phyloP scores from a whole-genome alignment of 768 basidiomycete genomes.

The Termitomyces sp. region DNA sequence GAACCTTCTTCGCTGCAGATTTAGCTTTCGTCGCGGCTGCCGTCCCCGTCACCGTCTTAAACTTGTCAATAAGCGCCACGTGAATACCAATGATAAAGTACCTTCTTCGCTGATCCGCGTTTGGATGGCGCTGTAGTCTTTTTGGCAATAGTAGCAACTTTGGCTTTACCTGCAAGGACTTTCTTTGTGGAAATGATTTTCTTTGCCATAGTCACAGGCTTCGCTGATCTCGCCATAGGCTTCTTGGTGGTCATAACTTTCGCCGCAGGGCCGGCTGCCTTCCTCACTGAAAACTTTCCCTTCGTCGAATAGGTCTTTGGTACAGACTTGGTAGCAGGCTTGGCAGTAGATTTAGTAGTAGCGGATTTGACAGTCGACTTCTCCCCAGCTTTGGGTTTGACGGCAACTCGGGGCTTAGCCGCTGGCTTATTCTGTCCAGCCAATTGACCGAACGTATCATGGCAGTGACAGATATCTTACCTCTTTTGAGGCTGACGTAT shows the following conservation, averaged over 20 bases:
- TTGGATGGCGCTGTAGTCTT: conserved; percentile 31
- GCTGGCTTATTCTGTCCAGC: conserved; percentile 29
- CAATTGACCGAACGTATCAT: conserved; percentile 4
- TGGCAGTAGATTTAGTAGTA: conserved; percentile 25
- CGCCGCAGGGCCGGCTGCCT: conserved; percentile 7
- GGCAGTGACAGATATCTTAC: conserved; percentile 19
- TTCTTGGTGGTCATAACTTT: conserved; percentile 24
- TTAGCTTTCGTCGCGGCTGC: conserved; percentile 34
- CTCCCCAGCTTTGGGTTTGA: conserved; percentile 15
- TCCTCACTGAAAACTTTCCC: conserved; percentile 16
- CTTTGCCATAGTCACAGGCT: conserved; percentile 20
- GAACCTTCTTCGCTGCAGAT: conserved; percentile 25
- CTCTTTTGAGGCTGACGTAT: conserved; percentile 34
- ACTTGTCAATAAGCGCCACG: neutral
- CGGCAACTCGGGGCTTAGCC: conserved; percentile 21
- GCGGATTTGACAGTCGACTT: conserved; percentile 18
- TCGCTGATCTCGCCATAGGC: conserved; percentile 27
- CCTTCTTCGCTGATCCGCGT: conserved; percentile 36
- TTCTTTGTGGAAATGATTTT: conserved; percentile 23
- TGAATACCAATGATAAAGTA: conserved; percentile 6
- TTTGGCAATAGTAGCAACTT: conserved; percentile 25
- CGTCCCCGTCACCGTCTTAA: conserved; percentile 35
- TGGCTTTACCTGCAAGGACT: conserved; percentile 29
- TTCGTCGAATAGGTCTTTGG: conserved; percentile 25
- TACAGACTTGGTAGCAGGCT: conserved; percentile 23